Percentiles rank a stretch among this genome's conserved stretches.
These are phyloP conservation scores for Heritiera fomes DNA, from an alignment of 345 rosid genomes.

Conservation along the genomic window DNA sequence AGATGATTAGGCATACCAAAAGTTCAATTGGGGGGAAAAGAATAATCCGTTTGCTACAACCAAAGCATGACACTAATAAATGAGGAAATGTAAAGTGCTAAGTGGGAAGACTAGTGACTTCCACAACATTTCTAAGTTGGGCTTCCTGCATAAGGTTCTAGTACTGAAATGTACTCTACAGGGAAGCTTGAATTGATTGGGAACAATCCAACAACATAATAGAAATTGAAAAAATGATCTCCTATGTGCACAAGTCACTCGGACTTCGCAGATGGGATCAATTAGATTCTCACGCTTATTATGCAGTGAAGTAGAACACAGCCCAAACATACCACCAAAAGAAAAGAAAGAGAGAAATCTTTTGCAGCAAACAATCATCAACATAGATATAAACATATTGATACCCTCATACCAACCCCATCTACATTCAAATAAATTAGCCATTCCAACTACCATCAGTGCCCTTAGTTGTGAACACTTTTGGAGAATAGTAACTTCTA, in stretches of 20 bases:
- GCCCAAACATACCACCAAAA: not conserved
- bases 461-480: not conserved
- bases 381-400: not conserved
- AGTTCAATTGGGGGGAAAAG: not conserved
- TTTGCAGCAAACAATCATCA: not conserved
- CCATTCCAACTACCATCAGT: not conserved
- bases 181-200: not conserved
- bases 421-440: not conserved
- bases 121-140: not conserved
- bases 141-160: not conserved
- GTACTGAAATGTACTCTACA: not conserved
- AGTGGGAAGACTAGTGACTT: not conserved
- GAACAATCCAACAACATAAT: not conserved
- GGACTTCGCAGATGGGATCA: not conserved
- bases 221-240: not conserved
- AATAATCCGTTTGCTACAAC: not conserved
- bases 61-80: not conserved
- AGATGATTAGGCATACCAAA: not conserved
- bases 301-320: not conserved
- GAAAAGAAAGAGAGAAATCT: not conserved
- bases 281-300: not conserved
- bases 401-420: not conserved
- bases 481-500: not conserved
- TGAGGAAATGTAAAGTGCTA: not conserved
- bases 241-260: not conserved